These are phyloP conservation scores for Helotiales sp. DNA, from an alignment of 2,329 filamentous ascomycete species.

Conservation along the genomic window DNA sequence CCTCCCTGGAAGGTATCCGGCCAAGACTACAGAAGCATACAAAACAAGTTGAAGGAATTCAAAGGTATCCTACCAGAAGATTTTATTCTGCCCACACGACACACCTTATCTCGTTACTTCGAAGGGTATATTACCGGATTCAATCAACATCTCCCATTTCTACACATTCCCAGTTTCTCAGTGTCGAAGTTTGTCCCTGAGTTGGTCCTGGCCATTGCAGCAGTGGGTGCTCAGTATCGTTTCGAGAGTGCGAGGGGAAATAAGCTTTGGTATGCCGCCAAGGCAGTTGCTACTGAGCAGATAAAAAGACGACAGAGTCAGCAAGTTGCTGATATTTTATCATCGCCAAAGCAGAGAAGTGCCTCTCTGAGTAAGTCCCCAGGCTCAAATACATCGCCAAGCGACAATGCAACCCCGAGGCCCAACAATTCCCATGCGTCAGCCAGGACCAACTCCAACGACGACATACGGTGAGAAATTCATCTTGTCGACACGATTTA, in stretches of 20 bases:
- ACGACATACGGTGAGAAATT: slow-evolving; percentile 14
- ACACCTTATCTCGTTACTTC: slow-evolving; percentile 71
- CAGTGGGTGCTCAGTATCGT: slow-evolving; percentile 71
- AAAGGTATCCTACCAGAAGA: slow-evolving; percentile 62
- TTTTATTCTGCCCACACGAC: slow-evolving; percentile 71
- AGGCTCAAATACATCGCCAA: background rate
- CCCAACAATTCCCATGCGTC: background rate
- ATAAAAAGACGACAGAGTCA: slow-evolving; percentile 61
- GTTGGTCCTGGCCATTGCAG: slow-evolving; percentile 68
- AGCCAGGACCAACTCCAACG: background rate
- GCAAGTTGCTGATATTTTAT: slow-evolving; percentile 17
- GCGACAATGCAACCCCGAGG: background rate
- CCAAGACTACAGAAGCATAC: slow-evolving; percentile 60
- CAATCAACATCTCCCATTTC: slow-evolving; percentile 62
- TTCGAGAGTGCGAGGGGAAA: slow-evolving; percentile 65
- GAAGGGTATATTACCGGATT: slow-evolving; percentile 74
- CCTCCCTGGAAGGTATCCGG: slow-evolving; percentile 56
- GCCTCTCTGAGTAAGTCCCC: slow-evolving; percentile 16
- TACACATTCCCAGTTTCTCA: slow-evolving; percentile 70
- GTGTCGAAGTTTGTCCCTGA: slow-evolving; percentile 69
- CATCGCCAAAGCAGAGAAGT: slow-evolving; percentile 13
- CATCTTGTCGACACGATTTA: background rate
- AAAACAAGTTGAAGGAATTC: slow-evolving; percentile 65
- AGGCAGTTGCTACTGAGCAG: slow-evolving; percentile 62
- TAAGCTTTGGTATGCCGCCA: slow-evolving; percentile 65